Evolutionary conservation across 805 yeast genomes (phyloP), one percentile per base, ranked within the genome.

Genomic region (Lachancea cidri): DNA sequence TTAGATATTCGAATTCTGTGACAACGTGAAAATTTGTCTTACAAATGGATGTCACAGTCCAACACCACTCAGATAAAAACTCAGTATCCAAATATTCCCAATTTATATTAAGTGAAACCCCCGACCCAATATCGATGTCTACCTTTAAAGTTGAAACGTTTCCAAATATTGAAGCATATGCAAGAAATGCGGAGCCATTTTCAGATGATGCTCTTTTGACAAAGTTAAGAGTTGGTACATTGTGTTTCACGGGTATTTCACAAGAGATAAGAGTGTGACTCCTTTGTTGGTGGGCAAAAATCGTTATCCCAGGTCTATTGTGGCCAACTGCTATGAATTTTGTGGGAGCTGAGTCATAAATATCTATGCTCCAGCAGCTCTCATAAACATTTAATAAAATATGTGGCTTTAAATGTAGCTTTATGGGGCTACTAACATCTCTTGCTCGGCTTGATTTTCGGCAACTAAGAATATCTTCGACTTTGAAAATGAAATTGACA

Each of bases 401-500:
- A 5, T 33, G 14, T 6, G 54, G 53, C 14, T 6, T 16, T 5
- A 33, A 19, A 7, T 6, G 13, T n/a, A 33, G 16, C 7, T 15
- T 35, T 13, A 15, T 5, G 16, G 16, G 11, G 13, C 16, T 20
- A 5, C 6, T n/a, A n/a, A n/a, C n/a, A n/a, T n/a, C n/a, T n/a
- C n/a, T n/a, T n/a, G n/a, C n/a, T 22, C 27, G 9, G 9, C 11
- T 22, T 22, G 11, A 7, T 17, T 19, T 17, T 32, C 36, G 24
- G 18, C 24, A n/a, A 11, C 52, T 48, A 15, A 64, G 35, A 0
- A 77, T 45, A 2, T 55, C 51, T 4, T 55, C 57, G 2, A 70
- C 42, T 38, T 66, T 55, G 51, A 50, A 67, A 0, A 81, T 44
- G 36, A 73, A 44, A 0, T 70, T 65, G 5, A 72, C 49, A 0